Evolutionary conservation across 2,329 filamentous ascomycete species (phyloP).

Genomic region (Aspergillus quadricinctus): DNA sequence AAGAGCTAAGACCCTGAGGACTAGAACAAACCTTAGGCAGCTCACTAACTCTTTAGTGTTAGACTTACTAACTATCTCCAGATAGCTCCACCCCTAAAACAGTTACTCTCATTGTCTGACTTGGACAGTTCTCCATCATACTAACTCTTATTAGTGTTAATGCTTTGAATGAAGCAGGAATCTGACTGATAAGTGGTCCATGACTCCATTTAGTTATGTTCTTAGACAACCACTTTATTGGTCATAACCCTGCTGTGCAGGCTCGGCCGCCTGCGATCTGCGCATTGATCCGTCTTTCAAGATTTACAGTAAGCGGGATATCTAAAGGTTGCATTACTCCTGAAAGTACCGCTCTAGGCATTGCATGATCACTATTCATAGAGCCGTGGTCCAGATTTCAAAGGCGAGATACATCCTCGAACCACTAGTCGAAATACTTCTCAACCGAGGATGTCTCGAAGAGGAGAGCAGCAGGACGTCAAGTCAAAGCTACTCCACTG

Average conservation of each 20-base stretch:
- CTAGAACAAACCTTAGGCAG: background rate
- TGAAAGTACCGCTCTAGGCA: background rate
- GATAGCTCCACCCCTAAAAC: background rate
- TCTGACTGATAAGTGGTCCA: background rate
- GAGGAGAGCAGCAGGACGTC: background rate
- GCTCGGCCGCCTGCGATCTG: background rate
- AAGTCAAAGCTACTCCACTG: background rate
- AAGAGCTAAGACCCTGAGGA: background rate
- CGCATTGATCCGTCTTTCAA: background rate
- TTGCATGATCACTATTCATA: background rate
- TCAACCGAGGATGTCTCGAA: background rate
- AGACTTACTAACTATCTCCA: background rate
- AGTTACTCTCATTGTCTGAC: background rate
- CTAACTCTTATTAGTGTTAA: background rate
- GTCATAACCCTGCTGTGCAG: background rate
- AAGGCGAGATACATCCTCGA: background rate
- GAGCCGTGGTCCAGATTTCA: background rate
- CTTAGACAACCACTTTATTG: background rate
- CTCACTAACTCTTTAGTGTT: background rate
- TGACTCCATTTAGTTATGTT: background rate
- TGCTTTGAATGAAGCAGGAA: background rate
- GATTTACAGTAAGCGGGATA: background rate
- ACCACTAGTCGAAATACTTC: background rate
- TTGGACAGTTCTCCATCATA: background rate
- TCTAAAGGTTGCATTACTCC: background rate